Percentiles rank a stretch among this genome's conserved stretches.
Conservation (phyloP, 2,329 filamentous ascomycete species). For the Teratosphaeria zuluensis region DNA sequence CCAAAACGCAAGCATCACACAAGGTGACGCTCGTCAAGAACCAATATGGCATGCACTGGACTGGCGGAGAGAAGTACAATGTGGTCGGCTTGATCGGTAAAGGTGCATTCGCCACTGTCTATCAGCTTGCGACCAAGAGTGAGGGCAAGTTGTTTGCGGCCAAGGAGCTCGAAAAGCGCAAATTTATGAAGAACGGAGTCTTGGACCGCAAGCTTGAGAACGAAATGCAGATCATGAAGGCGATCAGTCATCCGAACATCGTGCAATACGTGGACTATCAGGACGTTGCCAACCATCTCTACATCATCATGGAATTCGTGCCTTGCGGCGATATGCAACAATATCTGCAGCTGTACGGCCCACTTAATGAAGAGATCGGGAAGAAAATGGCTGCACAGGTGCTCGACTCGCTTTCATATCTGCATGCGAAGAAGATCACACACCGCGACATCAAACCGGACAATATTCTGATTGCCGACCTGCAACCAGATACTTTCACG, state of each 20-base stretch:
- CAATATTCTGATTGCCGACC: slow-evolving; percentile 76
- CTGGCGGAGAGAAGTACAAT: slow-evolving; percentile 76
- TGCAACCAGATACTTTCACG: slow-evolving; percentile 52
- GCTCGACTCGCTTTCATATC: slow-evolving; percentile 70
- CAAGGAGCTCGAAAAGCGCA: slow-evolving; percentile 88
- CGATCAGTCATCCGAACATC: slow-evolving; percentile 75
- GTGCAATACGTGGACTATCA: slow-evolving; percentile 85
- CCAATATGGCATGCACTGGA: slow-evolving; percentile 62
- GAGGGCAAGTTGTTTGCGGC: slow-evolving; percentile 78
- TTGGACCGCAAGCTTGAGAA: slow-evolving; percentile 89
- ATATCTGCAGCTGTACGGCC: slow-evolving; percentile 52
- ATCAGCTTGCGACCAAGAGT: slow-evolving; percentile 77
- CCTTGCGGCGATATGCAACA: slow-evolving; percentile 72
- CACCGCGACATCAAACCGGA: slow-evolving; percentile 99
- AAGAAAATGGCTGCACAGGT: slow-evolving; percentile 67
- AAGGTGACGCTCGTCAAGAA: slow-evolving; percentile 20
- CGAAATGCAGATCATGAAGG: slow-evolving; percentile 93
- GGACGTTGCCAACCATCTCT: slow-evolving; percentile 69
- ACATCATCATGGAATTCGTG: slow-evolving; percentile 97
- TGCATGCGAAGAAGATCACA: slow-evolving; percentile 81
- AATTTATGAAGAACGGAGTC: slow-evolving; percentile 85
- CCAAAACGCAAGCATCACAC: slow-evolving; percentile 8
- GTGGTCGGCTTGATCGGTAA: slow-evolving; percentile 74
- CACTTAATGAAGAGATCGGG: slow-evolving; percentile 58
- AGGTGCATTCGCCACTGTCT: slow-evolving; percentile 89